Base-by-base conservation (phyloP, 2,329 filamentous ascomycete species). In the Diaporthe sp. region DNA sequence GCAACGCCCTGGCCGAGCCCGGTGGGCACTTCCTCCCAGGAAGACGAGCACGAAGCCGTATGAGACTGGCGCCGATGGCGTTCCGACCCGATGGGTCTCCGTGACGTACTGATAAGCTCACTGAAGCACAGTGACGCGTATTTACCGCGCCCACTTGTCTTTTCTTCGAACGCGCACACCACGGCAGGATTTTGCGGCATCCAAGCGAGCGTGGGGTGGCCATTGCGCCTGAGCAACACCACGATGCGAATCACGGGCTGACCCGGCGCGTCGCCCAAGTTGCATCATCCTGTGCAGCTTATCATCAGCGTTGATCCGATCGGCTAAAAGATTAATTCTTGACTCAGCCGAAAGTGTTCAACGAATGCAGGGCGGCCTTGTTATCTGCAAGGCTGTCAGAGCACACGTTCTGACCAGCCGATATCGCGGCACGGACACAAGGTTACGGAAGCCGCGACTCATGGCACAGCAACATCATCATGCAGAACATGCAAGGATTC, bases 11-110 rank as follows among this genome's bases (percentile, higher is more conserved):
- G 92, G 92, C 37, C 88, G 91, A 65, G 92, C 92, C n/a, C 88
- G 90, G 61, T 92, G 91, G 88, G 88, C 91, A 10, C 85, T 93
- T n/a, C 91, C 92, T 13, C 90, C 92, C n/a, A 86, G 92, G 76
- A 90, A 90, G 80, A 82, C 87, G 50, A 84, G 83, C 73, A 83
- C 83, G 50, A 89, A 85, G 78, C 84, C 86, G 15, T 92, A 92
- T 81, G 87, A 88, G 75, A 86, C 92, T 75, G 86, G 88, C 50
- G 78, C 86, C 47, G 88, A 91, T 75, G 91, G 91, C 37, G 87
- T 92, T 44, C 91, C 91, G 27, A 83, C 85, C 27, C 85, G 91
- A 78, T 93, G 91, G 91, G 84, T 90, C 37, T 55, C 74, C 22
- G 72, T 71, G 19, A 73, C 71, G 58, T 42, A 66, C 13, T 74